Conservation (phyloP, 1,284 basidiomycete genomes). For the Ustilago cynodontis region DNA sequence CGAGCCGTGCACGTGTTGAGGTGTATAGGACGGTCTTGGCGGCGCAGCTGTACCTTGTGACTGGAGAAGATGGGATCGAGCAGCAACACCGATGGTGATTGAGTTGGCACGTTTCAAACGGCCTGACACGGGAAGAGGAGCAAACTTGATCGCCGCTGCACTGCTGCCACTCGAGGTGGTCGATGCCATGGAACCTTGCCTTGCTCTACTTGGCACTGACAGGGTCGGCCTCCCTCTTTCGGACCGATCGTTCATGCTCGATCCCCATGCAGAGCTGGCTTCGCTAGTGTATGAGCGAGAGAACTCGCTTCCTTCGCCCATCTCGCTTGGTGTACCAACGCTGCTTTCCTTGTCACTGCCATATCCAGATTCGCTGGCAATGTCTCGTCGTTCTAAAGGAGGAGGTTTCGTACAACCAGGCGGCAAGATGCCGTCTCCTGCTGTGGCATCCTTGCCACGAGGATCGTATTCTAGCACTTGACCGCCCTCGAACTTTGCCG, state of each 20-base stretch:
- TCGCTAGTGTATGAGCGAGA: slow-evolving; percentile 30
- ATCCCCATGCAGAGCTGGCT: slow-evolving; percentile 24
- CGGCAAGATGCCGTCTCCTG: slow-evolving; percentile 56
- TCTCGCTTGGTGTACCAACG: slow-evolving; percentile 31
- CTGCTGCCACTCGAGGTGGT: slow-evolving; percentile 41
- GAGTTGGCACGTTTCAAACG: slow-evolving; percentile 64
- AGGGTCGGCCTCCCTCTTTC: slow-evolving; percentile 13
- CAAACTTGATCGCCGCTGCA: slow-evolving; percentile 61
- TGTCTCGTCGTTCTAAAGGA: slow-evolving; percentile 2
- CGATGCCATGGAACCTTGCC: slow-evolving; percentile 31
- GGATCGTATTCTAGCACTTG: slow-evolving; percentile 60
- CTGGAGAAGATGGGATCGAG: slow-evolving; percentile 61
- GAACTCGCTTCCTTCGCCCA: slow-evolving; percentile 18
- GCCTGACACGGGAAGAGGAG: slow-evolving; percentile 58
- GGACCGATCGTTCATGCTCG: slow-evolving; percentile 9
- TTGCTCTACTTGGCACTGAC: slow-evolving; percentile 9
- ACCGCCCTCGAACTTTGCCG: slow-evolving; percentile 49
- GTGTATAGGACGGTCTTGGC: slow-evolving; percentile 22
- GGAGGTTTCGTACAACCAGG: slow-evolving; percentile 20
- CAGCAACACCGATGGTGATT: slow-evolving; percentile 66
- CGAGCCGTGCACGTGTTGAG: slow-evolving; percentile 49
- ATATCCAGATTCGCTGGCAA: slow-evolving; percentile 44
- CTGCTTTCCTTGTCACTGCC: slow-evolving; percentile 43
- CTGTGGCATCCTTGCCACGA: slow-evolving; percentile 47
- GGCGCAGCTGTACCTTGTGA: slow-evolving; percentile 58